Evolutionary conservation across 164 flowering plant species (phyloP).

Genomic region (Paratinospora sagittata): DNA sequence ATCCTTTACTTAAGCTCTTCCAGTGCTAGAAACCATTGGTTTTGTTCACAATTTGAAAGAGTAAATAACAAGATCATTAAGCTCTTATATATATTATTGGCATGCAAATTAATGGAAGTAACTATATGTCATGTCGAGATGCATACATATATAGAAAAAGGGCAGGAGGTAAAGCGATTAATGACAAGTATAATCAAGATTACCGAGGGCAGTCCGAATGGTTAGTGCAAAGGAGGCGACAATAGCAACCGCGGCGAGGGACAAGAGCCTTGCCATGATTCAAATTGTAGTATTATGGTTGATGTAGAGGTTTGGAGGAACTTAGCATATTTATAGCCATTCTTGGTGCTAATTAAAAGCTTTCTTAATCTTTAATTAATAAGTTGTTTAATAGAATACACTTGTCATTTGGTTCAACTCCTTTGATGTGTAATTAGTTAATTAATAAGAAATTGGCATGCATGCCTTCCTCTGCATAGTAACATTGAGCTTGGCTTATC

Average conservation of each 20-base stretch:
- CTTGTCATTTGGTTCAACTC: not conserved
- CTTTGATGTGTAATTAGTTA: no score
- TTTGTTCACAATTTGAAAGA: no score
- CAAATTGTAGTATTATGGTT: not conserved
- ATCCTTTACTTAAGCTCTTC: no score
- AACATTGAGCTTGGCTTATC: no score
- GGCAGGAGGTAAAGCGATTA: not conserved
- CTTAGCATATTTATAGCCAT: not conserved
- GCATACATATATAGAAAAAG: no score
- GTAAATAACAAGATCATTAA: not conserved
- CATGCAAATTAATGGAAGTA: not conserved
- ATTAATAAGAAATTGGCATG: no score
- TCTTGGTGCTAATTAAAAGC: not conserved
- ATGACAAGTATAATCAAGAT: not conserved
- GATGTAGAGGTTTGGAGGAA: not conserved
- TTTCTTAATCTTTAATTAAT: not conserved
- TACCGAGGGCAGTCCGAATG: not conserved
- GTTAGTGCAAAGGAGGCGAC: not conserved
- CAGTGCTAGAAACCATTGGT: no score
- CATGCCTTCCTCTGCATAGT: no score
- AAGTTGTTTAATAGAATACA: not conserved
- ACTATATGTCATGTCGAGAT: not conserved
- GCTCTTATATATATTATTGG: no score
- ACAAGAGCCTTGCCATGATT: not conserved
- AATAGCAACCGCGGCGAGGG: not conserved